Base-by-base conservation (phyloP, 768 basidiomycete species). In the Lentinula lateritia region DNA sequence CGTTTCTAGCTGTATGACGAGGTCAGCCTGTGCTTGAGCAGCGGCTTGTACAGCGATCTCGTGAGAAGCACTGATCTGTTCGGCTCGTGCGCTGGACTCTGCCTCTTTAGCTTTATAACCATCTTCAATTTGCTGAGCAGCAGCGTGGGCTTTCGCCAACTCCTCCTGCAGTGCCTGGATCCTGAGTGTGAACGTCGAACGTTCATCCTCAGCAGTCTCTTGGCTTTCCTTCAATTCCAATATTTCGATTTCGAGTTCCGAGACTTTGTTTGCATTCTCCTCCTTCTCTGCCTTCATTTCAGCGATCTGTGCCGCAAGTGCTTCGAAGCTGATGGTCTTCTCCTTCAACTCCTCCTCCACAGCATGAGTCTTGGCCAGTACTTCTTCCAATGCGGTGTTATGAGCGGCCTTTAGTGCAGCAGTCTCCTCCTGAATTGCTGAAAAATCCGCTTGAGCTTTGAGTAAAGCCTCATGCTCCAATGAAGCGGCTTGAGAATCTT, bases 181-280 rank as follows among this genome's bases (percentile, higher is more conserved):
- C 50, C 74, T 80, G 10, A 74, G 71, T 42, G 80, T 67, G 10
- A 79, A 70, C 62, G 75, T 74, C 50, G 74, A 76, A 54, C 80
- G 83, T 35, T 80, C 80, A 60, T 91, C 90, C 66, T 89, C 86
- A 6, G 80, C 75, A 18, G 72, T 72, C 65, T 93, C 92, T 63
- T 84, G 83, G 45, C 76, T 76, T 69, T 94, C 92, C 71, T 81
- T 90, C 62, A 88, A 68, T 73, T 93, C 92, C 61, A 93, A 72
- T 45, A 92, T 80, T 69, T 93, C 90, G 54, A 94, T 75, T 74
- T 94, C 92, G 28, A 92, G 77, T 67, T 94, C 92, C 0, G 89
- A 90, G 4, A 93, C 75, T 72, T 86, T 91, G 68, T 75, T 77
- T 8, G 86, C 82, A 45, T 75, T 85, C 61, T 92, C 90, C 67